A percentile compares a stretch with the other conserved stretches of the same genome.
These are phyloP conservation scores for Acephala macrosclerotiorum DNA, from an alignment of 2,329 filamentous ascomycete genomes.

Conservation along the genomic window DNA sequence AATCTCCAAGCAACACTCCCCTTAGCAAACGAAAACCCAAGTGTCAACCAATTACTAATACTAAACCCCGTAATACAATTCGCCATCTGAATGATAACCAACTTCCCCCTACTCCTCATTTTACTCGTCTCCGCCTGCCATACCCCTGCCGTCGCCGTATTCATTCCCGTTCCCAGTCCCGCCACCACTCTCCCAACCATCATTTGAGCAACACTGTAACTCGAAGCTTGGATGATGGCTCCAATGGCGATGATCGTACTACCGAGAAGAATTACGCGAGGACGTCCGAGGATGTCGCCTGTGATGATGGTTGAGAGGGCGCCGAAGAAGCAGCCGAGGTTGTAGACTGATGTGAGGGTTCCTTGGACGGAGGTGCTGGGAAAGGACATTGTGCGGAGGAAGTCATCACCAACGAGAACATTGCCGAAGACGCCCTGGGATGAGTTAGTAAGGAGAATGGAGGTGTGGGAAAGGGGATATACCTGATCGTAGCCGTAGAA, in stretches of 20 bases:
- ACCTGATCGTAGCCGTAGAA: conserved; percentile 57
- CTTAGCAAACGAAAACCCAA: conserved; percentile 42
- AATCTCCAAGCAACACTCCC: conserved; percentile 44
- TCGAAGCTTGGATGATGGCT: conserved; percentile 41
- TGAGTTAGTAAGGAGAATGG: not conserved
- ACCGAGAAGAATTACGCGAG: conserved; percentile 62
- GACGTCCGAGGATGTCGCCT: conserved; percentile 63
- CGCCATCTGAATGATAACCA: conserved; percentile 49
- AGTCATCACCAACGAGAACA: conserved; percentile 54
- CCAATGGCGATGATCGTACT: conserved; percentile 42
- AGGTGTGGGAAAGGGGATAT: conserved; percentile 27
- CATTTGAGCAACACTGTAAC: conserved; percentile 49
- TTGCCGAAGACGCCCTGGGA: conserved; percentile 44
- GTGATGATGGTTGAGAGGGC: conserved; percentile 54
- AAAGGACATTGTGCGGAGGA: conserved; percentile 48
- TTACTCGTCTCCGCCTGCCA: conserved; percentile 39
- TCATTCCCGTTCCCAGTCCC: conserved; percentile 52
- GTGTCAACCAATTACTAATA: conserved; percentile 51
- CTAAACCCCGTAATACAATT: conserved; percentile 63
- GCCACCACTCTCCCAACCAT: conserved; percentile 49
- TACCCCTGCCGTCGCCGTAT: conserved; percentile 74
- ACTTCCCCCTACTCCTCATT: conserved; percentile 33
- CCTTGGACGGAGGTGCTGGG: conserved; percentile 48
- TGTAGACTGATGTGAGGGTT: conserved; percentile 53
- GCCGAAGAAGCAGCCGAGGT: conserved; percentile 50